Percentiles rank a stretch among this genome's conserved stretches.
These are phyloP conservation scores for Posidonia oceanica DNA, from an alignment of 116 monocot genomes.

Conservation along the genomic window DNA sequence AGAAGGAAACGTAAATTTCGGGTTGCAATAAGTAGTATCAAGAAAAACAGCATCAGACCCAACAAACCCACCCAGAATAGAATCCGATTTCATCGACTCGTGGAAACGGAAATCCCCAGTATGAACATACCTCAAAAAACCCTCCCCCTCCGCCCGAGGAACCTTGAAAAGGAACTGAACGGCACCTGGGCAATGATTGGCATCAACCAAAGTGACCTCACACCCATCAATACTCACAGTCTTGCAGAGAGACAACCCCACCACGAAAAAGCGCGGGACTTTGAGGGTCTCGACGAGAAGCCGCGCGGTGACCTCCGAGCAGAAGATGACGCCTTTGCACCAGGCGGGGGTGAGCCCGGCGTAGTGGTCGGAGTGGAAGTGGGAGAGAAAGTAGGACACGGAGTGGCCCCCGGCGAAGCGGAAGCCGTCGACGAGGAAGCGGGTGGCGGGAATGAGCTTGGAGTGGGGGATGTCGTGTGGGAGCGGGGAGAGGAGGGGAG, in stretches of 20 bases:
- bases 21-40: constrained; percentile 92
- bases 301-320: constrained; percentile 65
- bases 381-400: constrained; percentile 89
- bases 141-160: background rate
- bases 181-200: constrained; percentile 94
- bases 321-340: constrained; percentile 67
- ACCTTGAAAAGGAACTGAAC: constrained; percentile 78
- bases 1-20: constrained; percentile 65
- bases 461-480: constrained; percentile 35
- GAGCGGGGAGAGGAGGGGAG: constrained; percentile 33
- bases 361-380: constrained; percentile 97
- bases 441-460: constrained; percentile 64
- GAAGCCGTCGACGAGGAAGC: constrained; percentile 82
- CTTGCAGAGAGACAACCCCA: constrained; percentile 28
- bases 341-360: constrained; percentile 53
- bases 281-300: constrained; percentile 45
- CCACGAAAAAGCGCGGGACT: constrained; percentile 44
- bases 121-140: constrained; percentile 57
- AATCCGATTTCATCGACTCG: constrained; percentile 57
- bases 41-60: constrained; percentile 81
- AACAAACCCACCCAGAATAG: constrained; percentile 37
- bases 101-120: constrained; percentile 80
- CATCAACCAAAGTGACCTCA: constrained; percentile 53
- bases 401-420: constrained; percentile 66
- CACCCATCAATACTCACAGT: constrained; percentile 49